These are phyloP conservation scores for Paratrimastix pyriformis DNA, from an alignment of 78 protist genomes.

Conservation along the genomic window DNA sequence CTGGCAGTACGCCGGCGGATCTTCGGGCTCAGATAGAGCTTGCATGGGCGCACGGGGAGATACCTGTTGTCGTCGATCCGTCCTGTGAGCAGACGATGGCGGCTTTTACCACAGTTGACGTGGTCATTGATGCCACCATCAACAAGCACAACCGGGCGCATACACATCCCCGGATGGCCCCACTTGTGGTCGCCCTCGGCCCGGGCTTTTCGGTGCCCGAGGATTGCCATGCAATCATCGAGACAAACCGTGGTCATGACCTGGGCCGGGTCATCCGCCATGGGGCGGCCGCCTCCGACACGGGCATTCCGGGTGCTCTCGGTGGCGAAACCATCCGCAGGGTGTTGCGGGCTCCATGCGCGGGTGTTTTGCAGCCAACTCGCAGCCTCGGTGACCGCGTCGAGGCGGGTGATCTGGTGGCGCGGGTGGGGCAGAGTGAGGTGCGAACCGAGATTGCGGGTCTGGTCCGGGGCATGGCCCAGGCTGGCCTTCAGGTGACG, in stretches of 20 bases:
- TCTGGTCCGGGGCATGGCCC: conserved; percentile 11
- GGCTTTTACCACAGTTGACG: not conserved
- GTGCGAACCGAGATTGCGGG: not conserved
- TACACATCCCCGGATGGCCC: not conserved
- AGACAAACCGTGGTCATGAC: conserved; percentile 32
- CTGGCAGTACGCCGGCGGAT: not conserved
- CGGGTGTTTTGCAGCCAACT: not conserved
- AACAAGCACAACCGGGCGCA: not conserved
- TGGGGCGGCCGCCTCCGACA: conserved; percentile 18
- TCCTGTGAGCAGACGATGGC: not conserved
- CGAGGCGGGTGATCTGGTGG: conserved; percentile 5
- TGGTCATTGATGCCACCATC: conserved; percentile 27
- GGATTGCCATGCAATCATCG: conserved; percentile 12
- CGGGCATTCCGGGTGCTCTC: conserved; percentile 30
- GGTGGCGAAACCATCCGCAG: conserved; percentile 2
- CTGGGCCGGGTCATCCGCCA: conserved; percentile 3
- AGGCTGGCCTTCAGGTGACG: not conserved
- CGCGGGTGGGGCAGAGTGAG: not conserved
- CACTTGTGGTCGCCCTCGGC: conserved; percentile 27
- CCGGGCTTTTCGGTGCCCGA: conserved; percentile 24
- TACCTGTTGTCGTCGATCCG: conserved; percentile 6
- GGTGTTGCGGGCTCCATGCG: conserved; percentile 10
- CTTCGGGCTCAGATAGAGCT: not conserved
- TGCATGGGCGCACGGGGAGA: not conserved
- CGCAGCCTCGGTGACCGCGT: not conserved